phyloP scores from a whole-genome alignment of 192 early-diverging fungal genomes.

The Podila epicladia region DNA sequence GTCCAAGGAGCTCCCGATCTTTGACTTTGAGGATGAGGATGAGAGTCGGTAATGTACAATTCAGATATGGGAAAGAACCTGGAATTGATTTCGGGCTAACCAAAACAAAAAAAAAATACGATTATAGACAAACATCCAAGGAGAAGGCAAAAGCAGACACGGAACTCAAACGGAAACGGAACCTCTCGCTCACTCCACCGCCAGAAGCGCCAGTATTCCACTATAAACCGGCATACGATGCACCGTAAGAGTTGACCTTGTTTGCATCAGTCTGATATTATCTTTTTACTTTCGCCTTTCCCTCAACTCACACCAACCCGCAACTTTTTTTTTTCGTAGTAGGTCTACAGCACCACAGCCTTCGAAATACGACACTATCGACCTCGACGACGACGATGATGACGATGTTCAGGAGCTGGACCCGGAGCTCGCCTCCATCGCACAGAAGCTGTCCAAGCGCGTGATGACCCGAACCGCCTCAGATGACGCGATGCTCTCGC shows the following conservation, averaged over 20 bases:
- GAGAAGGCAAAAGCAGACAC: background rate
- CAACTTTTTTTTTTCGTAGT: background rate
- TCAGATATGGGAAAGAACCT: background rate
- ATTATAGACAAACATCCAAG: slow-evolving; percentile 10
- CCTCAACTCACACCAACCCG: background rate
- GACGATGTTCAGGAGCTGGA: slow-evolving; percentile 44
- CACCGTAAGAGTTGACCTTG: background rate
- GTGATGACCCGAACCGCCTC: background rate
- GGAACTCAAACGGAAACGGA: slow-evolving; percentile 37
- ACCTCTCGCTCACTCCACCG: slow-evolving; percentile 62
- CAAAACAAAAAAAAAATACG: background rate
- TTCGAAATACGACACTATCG: background rate
- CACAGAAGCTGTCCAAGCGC: slow-evolving; percentile 50
- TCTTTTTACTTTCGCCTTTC: background rate
- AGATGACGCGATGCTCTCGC: background rate
- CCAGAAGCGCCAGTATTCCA: slow-evolving; percentile 26
- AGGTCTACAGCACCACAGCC: background rate
- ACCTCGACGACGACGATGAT: slow-evolving; percentile 11
- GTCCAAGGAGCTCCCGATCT: slow-evolving; percentile 3
- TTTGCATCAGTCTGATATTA: background rate
- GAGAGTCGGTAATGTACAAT: background rate
- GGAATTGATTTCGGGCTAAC: background rate
- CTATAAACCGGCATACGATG: background rate
- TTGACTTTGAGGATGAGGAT: slow-evolving; percentile 34
- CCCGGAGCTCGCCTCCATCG: slow-evolving; percentile 55